phyloP scores from a whole-genome alignment of 306 rosid genomes.

The Citrullus mucosospermus region DNA sequence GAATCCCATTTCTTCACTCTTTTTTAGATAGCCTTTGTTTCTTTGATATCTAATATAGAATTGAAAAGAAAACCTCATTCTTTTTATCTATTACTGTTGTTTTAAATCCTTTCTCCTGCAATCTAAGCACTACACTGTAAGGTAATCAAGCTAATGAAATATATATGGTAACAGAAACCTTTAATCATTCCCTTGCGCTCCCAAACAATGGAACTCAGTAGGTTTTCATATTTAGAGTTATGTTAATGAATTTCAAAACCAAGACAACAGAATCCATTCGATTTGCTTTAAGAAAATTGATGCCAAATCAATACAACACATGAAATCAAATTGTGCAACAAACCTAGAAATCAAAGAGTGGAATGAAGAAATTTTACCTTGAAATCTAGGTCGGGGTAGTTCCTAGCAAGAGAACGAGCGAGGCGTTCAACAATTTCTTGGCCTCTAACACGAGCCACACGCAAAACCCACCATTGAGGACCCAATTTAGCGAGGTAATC shows the following conservation, averaged over 20 bases:
- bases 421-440: slow-evolving; percentile 44
- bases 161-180: background rate
- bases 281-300: background rate
- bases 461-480: slow-evolving; percentile 74
- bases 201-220: background rate
- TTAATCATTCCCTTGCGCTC: background rate
- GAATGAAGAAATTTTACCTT: slow-evolving; percentile 24
- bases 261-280: background rate
- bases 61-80: background rate
- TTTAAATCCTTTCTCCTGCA: background rate
- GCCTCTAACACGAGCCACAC: slow-evolving; percentile 42
- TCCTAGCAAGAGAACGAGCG: slow-evolving; percentile 48
- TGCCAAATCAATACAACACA: background rate
- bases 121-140: background rate
- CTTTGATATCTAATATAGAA: background rate
- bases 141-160: too few species aligned
- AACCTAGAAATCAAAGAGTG: background rate
- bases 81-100: background rate
- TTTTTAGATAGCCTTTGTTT: background rate
- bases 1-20: background rate
- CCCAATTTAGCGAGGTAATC: slow-evolving; percentile 56
- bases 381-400: slow-evolving; percentile 47
- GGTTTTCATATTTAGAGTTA: background rate
- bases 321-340: background rate
- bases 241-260: background rate